Conservation (phyloP, 2,329 filamentous ascomycete genomes). For the Ascochyta fabae region DNA sequence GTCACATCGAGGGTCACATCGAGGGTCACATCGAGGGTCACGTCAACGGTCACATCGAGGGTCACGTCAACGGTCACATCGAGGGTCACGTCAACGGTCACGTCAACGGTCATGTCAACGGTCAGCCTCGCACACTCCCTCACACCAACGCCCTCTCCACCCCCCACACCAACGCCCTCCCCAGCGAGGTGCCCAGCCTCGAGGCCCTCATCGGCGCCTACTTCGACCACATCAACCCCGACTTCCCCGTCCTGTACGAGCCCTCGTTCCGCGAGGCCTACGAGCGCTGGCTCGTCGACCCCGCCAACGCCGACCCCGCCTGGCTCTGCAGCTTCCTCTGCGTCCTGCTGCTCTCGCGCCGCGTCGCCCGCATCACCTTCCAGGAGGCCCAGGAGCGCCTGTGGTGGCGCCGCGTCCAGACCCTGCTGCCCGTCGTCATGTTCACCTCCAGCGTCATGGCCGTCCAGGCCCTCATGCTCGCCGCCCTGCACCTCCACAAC, state of each 20-base stretch:
- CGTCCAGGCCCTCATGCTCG: slow-evolving; percentile 53
- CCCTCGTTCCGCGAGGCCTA: slow-evolving; percentile 52
- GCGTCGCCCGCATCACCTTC: slow-evolving; percentile 43
- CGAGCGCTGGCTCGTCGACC: slow-evolving; percentile 43
- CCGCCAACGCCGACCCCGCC: slow-evolving; percentile 44
- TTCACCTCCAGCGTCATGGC: slow-evolving; percentile 53
- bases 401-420: slow-evolving; percentile 53
- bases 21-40: too few species aligned
- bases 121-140: background rate
- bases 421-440: slow-evolving; percentile 51
- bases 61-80: too few species aligned
- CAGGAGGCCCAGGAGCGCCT: slow-evolving; percentile 48
- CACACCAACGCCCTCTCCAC: slow-evolving; percentile 12
- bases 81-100: too few species aligned
- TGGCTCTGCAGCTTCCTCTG: slow-evolving; percentile 54
- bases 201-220: slow-evolving; percentile 50
- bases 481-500: slow-evolving; percentile 54
- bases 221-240: slow-evolving; percentile 53
- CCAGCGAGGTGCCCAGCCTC: slow-evolving; percentile 29
- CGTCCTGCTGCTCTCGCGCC: slow-evolving; percentile 50
- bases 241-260: slow-evolving; percentile 54
- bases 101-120: background rate
- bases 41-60: too few species aligned
- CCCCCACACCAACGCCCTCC: slow-evolving; percentile 4
- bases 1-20: background rate